These are phyloP conservation scores for Populus simonii DNA, from an alignment of 345 rosid species.

Conservation along the genomic window DNA sequence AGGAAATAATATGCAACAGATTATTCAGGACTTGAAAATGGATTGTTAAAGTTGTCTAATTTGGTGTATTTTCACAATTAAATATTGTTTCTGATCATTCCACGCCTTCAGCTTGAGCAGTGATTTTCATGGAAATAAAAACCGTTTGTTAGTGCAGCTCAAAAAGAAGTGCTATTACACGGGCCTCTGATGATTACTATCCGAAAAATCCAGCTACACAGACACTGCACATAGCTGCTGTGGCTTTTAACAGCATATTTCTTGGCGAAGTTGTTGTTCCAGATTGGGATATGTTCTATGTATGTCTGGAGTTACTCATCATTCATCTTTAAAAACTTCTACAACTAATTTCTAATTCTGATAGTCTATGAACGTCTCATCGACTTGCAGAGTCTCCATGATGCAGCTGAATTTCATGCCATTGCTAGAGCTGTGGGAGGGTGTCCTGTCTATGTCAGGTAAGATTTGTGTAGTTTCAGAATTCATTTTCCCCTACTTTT, in stretches of 20 bases:
- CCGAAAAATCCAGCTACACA: slow-evolving; percentile 45
- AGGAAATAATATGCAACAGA: no score
- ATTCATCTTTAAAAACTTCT: no score
- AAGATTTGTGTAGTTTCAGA: not conserved
- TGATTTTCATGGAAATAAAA: no score
- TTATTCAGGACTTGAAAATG: no score
- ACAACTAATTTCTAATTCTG: no score
- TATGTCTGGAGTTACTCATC: slow-evolving; percentile 11
- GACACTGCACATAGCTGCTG: slow-evolving; percentile 54
- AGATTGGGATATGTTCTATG: slow-evolving; percentile 67
- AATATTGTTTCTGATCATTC: no score
- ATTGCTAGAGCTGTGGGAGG: slow-evolving; percentile 63
- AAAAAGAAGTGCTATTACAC: slow-evolving; percentile 44
- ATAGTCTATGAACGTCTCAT: no score
- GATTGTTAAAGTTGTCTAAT: no score
- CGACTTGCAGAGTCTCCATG: slow-evolving; percentile 50
- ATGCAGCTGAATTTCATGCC: slow-evolving; percentile 57
- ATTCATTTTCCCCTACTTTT: not conserved
- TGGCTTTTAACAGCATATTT: slow-evolving; percentile 53
- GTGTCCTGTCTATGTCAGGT: slow-evolving; percentile 53
- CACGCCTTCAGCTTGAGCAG: no score
- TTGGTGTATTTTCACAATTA: no score
- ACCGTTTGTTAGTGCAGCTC: slow-evolving; percentile 28
- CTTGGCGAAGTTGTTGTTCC: slow-evolving; percentile 61
- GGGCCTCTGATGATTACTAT: slow-evolving; percentile 57